These are phyloP conservation scores for Prunus kanzakura DNA, from an alignment of 306 rosid species.

Conservation along the genomic window DNA sequence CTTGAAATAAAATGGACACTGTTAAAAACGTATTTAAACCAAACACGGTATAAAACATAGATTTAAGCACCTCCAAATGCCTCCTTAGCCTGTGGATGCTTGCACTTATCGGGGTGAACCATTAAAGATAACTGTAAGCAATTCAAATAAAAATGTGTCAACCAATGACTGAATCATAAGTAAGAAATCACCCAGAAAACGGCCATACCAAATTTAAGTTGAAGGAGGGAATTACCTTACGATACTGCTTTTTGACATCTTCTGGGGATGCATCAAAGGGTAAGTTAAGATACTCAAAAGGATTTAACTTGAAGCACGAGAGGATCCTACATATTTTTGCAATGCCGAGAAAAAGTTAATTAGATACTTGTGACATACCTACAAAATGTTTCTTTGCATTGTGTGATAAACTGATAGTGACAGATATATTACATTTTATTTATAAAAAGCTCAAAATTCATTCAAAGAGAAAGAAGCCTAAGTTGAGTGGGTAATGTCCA, in stretches of 20 bases:
- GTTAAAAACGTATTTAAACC: neutral
- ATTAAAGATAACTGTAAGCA: conserved; percentile 70
- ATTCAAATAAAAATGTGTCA: conserved; percentile 14
- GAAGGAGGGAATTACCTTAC: conserved; percentile 60
- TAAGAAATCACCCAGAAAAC: neutral
- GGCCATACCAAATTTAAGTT: conserved; percentile 5
- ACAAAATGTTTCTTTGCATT: neutral
- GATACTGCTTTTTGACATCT: conserved; percentile 84
- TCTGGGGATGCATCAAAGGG: conserved; percentile 72
- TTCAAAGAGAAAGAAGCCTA: too few relatives aligned
- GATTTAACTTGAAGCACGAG: conserved; percentile 89
- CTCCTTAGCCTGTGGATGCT: conserved; percentile 96
- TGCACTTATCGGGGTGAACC: conserved; percentile 99
- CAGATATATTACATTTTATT: neutral
- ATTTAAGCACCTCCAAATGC: conserved; percentile 81
- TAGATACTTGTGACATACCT: conserved; percentile 15
- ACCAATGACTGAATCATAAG: neutral
- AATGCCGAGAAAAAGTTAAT: conserved; percentile 9
- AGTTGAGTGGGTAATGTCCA: too few relatives aligned
- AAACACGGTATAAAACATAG: conserved; percentile 16
- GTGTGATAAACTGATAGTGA: neutral
- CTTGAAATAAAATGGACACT: neutral
- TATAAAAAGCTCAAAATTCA: too few relatives aligned
- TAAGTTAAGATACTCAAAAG: conserved; percentile 72
- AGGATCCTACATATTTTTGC: conserved; percentile 57